phyloP scores from a whole-genome alignment of 495 filamentous ascomycete species.

The Aspergillus baeticus region DNA sequence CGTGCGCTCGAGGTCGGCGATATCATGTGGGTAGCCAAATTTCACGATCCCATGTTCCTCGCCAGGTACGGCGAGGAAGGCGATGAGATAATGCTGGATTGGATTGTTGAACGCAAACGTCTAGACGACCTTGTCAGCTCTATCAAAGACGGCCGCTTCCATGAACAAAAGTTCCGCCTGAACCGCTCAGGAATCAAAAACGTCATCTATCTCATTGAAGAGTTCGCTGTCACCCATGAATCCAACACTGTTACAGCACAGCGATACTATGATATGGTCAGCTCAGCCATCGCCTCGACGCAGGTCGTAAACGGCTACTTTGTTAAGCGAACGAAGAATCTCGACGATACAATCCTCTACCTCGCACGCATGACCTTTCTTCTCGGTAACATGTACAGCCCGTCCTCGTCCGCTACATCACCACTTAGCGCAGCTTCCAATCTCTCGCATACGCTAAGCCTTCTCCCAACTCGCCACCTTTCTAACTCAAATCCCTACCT shows the following conservation, averaged over 20 bases:
- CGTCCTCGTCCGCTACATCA: constrained; percentile 10
- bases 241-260: constrained; percentile 30
- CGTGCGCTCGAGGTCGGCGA: constrained; percentile 73
- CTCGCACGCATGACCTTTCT: constrained; percentile 71
- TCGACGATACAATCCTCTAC: constrained; percentile 82
- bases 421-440: not conserved
- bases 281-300: constrained; percentile 73
- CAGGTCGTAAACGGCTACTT: constrained; percentile 84
- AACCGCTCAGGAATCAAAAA: constrained; percentile 69
- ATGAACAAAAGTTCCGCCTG: constrained; percentile 83
- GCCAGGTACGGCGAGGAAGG: constrained; percentile 58
- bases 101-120: constrained; percentile 80
- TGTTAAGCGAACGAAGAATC: constrained; percentile 70
- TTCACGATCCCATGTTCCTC: constrained; percentile 56
- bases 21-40: constrained; percentile 77
- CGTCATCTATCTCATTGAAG: constrained; percentile 80
- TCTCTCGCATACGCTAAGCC: constrained; percentile 19
- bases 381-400: constrained; percentile 64
- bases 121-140: constrained; percentile 77
- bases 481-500: constrained; percentile 68
- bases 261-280: constrained; percentile 64
- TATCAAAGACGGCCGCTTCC: constrained; percentile 81
- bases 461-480: constrained; percentile 66
- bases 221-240: constrained; percentile 56
- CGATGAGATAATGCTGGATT: constrained; percentile 76